Evolutionary conservation across 768 basidiomycete species (phyloP).

Genomic region (Macrolepiota fuliginosa): DNA sequence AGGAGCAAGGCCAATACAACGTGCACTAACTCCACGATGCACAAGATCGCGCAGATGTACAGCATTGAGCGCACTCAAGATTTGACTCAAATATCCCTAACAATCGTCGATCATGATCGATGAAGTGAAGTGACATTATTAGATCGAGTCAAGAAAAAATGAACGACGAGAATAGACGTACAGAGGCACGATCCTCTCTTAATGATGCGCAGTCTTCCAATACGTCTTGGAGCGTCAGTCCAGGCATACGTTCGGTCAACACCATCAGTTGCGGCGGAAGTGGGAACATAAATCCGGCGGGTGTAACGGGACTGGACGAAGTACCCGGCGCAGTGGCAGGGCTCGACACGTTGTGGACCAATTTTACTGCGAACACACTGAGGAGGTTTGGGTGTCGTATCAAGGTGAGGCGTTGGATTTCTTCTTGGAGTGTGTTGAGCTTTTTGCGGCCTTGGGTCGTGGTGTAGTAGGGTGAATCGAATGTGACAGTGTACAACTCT

Average conservation of each 20-base stretch:
- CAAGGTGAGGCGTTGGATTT: constrained; percentile 56
- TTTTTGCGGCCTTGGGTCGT: constrained; percentile 72
- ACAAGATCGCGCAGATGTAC: constrained; percentile 64
- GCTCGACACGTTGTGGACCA: constrained; percentile 47
- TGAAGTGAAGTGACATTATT: too few relatives aligned
- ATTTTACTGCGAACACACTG: constrained; percentile 64
- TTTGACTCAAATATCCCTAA: constrained; percentile 75
- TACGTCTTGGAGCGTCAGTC: constrained; percentile 66
- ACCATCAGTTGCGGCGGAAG: constrained; percentile 52
- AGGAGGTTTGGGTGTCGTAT: constrained; percentile 69
- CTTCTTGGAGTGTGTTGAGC: constrained; percentile 61
- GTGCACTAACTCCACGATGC: constrained; percentile 65
- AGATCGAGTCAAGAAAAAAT: too few relatives aligned
- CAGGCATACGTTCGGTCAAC: constrained; percentile 68
- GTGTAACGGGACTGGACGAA: neutral
- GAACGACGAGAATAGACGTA: constrained; percentile 32
- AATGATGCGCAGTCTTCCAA: constrained; percentile 75
- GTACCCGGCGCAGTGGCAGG: constrained; percentile 25
- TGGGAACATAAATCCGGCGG: too few relatives aligned
- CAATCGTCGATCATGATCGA: neutral
- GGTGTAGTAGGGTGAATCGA: constrained; percentile 67
- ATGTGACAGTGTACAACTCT: constrained; percentile 66
- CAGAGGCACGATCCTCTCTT: constrained; percentile 68
- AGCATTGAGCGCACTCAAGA: constrained; percentile 65
- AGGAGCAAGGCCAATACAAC: constrained; percentile 59